These are phyloP conservation scores for Dipteronia sinensis DNA, from an alignment of 345 rosid species.

Conservation along the genomic window DNA sequence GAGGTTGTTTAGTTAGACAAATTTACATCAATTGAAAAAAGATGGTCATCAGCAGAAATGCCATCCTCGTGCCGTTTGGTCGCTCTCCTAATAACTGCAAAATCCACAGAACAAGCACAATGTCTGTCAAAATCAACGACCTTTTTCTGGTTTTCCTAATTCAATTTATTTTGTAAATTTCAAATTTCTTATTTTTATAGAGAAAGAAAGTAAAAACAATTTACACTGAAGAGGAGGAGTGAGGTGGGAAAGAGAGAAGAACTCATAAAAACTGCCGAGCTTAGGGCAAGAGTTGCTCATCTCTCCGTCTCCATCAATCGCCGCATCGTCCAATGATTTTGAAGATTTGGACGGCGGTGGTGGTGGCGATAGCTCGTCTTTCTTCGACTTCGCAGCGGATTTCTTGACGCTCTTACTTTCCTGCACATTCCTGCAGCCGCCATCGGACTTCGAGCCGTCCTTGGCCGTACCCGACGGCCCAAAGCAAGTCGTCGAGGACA, in stretches of 20 bases:
- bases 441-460: conserved; percentile 51
- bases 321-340: conserved; percentile 44
- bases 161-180: not conserved
- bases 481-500: conserved; percentile 82
- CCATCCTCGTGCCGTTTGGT: conserved; percentile 58
- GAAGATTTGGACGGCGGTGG: conserved; percentile 11
- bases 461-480: conserved; percentile 54
- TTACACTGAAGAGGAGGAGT: conserved; percentile 93
- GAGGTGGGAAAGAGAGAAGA: conserved; percentile 92
- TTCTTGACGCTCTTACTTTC: conserved; percentile 42
- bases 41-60: conserved; percentile 68
- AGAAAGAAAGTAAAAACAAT: conserved; percentile 20
- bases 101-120: conserved; percentile 3
- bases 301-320: conserved; percentile 70
- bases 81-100: conserved; percentile 65
- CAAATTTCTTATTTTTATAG: not conserved
- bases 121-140: not conserved
- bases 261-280: conserved; percentile 88
- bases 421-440: conserved; percentile 39
- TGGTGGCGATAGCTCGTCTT: conserved; percentile 10
- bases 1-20: not conserved
- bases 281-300: conserved; percentile 72
- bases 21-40: conserved; percentile 84
- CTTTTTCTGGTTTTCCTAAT: not conserved
- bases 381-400: conserved; percentile 21